phyloP scores from a whole-genome alignment of 495 filamentous ascomycete species.

The Cercophora samala region DNA sequence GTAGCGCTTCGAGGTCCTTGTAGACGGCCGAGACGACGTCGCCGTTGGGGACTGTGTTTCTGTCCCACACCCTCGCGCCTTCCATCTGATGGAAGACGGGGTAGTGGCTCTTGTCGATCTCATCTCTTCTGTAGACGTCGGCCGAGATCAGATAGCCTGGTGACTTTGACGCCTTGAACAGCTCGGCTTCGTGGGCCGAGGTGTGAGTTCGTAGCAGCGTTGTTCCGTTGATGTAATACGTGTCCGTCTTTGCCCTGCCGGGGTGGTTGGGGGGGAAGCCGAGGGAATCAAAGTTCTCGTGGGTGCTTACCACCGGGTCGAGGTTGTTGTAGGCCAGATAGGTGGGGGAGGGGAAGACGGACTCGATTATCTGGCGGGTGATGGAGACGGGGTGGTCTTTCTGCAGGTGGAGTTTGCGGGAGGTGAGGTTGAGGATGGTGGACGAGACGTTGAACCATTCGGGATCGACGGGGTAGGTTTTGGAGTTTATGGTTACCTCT shows the following conservation, averaged over 20 bases:
- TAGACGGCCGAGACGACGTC: slow-evolving; percentile 62
- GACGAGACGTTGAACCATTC: slow-evolving; percentile 79
- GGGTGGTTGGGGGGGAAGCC: slow-evolving; percentile 89
- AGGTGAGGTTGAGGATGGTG: slow-evolving; percentile 67
- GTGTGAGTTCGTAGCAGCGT: slow-evolving; percentile 92
- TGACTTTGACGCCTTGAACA: slow-evolving; percentile 69
- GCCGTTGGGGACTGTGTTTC: slow-evolving; percentile 52
- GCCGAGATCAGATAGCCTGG: slow-evolving; percentile 86
- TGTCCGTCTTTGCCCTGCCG: slow-evolving; percentile 82
- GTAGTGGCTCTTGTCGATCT: slow-evolving; percentile 91
- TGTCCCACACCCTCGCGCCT: slow-evolving; percentile 87
- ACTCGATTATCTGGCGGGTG: slow-evolving; percentile 88
- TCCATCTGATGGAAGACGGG: slow-evolving; percentile 99
- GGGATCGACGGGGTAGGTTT: slow-evolving; percentile 63
- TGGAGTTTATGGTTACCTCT: slow-evolving; percentile 52
- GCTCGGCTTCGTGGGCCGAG: slow-evolving; percentile 84
- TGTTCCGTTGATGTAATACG: slow-evolving; percentile 87
- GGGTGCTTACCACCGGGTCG: slow-evolving; percentile 78
- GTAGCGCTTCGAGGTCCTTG: slow-evolving; percentile 64
- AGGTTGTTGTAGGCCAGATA: slow-evolving; percentile 75
- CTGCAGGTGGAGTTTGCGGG: slow-evolving; percentile 76
- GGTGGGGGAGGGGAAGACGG: slow-evolving; percentile 68
- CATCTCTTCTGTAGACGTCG: slow-evolving; percentile 96
- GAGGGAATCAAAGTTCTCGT: slow-evolving; percentile 92
- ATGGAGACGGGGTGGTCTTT: slow-evolving; percentile 86